Evolutionary conservation across 2,329 filamentous ascomycete genomes (phyloP).

Genomic region (Daldinia eschscholtzii): DNA sequence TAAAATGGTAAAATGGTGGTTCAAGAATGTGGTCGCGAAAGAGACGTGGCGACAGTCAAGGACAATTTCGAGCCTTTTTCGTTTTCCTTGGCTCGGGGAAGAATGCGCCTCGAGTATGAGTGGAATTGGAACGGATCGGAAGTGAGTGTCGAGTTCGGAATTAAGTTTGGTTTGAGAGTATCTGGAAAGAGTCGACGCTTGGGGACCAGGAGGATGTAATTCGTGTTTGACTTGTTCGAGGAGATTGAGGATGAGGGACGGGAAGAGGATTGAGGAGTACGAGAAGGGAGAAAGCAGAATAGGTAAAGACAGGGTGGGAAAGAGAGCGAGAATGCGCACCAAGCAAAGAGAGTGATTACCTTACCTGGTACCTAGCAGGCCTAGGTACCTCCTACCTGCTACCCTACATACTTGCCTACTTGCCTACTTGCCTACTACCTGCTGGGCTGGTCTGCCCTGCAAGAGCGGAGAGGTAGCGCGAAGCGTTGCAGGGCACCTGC

Average conservation of each 20-base stretch:
- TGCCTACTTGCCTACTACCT: constrained; percentile 1
- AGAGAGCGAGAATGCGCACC: constrained; percentile 47
- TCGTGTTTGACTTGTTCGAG: constrained; percentile 43
- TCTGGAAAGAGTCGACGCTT: constrained; percentile 45
- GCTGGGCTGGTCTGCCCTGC: constrained; percentile 31
- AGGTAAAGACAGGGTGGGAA: constrained; percentile 40
- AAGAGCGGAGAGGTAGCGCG: constrained; percentile 38
- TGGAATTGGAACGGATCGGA: constrained; percentile 45
- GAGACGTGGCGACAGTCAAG: constrained; percentile 41
- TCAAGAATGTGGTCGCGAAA: constrained; percentile 44
- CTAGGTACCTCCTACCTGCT: constrained; percentile 31
- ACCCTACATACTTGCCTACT: background rate
- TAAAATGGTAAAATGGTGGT: constrained; percentile 30
- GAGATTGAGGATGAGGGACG: constrained; percentile 46
- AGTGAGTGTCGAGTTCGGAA: constrained; percentile 42
- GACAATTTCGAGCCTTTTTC: constrained; percentile 43
- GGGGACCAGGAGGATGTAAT: constrained; percentile 37
- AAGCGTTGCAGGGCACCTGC: constrained; percentile 42
- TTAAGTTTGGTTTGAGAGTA: constrained; percentile 42
- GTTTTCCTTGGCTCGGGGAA: constrained; percentile 28
- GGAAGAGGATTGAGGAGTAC: constrained; percentile 38
- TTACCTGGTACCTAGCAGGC: constrained; percentile 13
- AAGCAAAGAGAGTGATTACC: constrained; percentile 46
- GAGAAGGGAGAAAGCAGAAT: constrained; percentile 20
- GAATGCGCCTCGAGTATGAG: constrained; percentile 50